Evolutionary conservation across 257 asterid genomes (phyloP).

Genomic region (Capsicum chinense): DNA sequence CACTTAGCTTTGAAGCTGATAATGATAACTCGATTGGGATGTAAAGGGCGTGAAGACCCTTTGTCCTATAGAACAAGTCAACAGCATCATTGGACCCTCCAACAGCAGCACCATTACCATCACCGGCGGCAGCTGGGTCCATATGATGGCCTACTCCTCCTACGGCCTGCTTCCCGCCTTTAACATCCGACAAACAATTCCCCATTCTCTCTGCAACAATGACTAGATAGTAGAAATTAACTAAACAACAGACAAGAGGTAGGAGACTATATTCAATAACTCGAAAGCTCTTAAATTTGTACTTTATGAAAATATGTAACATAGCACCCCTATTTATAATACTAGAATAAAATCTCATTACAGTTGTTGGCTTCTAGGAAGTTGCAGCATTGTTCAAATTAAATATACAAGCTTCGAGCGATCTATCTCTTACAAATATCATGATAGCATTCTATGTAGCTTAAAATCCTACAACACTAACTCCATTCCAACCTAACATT

Average conservation of each 20-base stretch:
- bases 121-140: constrained; percentile 34
- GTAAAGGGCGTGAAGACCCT: constrained; percentile 56
- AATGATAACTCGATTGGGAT: constrained; percentile 70
- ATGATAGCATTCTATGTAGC: neutral
- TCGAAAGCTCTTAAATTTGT: too few species aligned
- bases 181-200: constrained; percentile 62
- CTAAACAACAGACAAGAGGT: too few species aligned
- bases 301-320: too few species aligned
- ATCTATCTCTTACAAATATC: constrained; percentile 70
- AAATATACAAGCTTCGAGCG: constrained; percentile 72
- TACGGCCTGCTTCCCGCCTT: constrained; percentile 77
- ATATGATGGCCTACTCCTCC: constrained; percentile 39
- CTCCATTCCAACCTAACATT: neutral
- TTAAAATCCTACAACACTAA: neutral
- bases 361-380: too few species aligned
- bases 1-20: constrained; percentile 77
- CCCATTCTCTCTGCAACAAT: constrained; percentile 47
- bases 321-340: too few species aligned
- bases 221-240: too few species aligned
- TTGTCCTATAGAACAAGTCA: constrained; percentile 54
- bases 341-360: too few species aligned
- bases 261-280: too few species aligned
- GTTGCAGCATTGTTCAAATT: constrained; percentile 84
- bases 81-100: constrained; percentile 63
- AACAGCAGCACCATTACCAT: constrained; percentile 21